phyloP scores from a whole-genome alignment of 768 basidiomycete genomes.

The Leucosporidium creatinivorum region DNA sequence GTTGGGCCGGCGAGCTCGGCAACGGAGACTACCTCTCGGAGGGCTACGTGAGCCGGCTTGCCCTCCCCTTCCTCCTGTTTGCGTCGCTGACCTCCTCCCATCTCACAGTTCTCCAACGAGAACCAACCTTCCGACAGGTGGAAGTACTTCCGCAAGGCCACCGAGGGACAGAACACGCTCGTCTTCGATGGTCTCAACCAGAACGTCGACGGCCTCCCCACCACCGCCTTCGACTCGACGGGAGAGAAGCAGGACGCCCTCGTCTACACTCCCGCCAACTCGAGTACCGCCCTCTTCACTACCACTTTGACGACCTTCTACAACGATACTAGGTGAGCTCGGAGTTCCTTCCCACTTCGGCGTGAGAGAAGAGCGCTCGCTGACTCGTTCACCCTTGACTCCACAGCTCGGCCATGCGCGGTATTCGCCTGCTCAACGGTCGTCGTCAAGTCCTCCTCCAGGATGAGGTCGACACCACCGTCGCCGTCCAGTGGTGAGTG shows the following conservation, averaged over 20 bases:
- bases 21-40: slow-evolving; percentile 70
- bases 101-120: neutral
- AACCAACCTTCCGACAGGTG: slow-evolving; percentile 49
- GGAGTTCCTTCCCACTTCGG: neutral
- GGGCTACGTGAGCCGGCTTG: slow-evolving; percentile 57
- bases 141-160: slow-evolving; percentile 92
- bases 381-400: neutral
- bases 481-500: slow-evolving; percentile 48
- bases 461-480: slow-evolving; percentile 66
- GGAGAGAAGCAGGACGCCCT: slow-evolving; percentile 67
- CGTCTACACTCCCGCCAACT: slow-evolving; percentile 60
- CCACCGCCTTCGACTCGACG: slow-evolving; percentile 55
- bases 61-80: slow-evolving; percentile 54
- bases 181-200: slow-evolving; percentile 71
- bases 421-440: slow-evolving; percentile 70
- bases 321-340: slow-evolving; percentile 42
- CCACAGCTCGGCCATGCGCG: slow-evolving; percentile 64
- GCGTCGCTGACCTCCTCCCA: no score
- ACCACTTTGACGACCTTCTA: slow-evolving; percentile 72
- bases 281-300: slow-evolving; percentile 69
- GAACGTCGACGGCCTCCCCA: slow-evolving; percentile 56
- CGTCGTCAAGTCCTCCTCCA: slow-evolving; percentile 85
- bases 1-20: slow-evolving; percentile 93
- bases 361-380: slow-evolving; percentile 20
- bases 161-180: slow-evolving; percentile 95